Percentiles rank a stretch among this genome's conserved stretches.
Conservation (phyloP, 257 asterid species). For the Salvia miltiorrhiza region DNA sequence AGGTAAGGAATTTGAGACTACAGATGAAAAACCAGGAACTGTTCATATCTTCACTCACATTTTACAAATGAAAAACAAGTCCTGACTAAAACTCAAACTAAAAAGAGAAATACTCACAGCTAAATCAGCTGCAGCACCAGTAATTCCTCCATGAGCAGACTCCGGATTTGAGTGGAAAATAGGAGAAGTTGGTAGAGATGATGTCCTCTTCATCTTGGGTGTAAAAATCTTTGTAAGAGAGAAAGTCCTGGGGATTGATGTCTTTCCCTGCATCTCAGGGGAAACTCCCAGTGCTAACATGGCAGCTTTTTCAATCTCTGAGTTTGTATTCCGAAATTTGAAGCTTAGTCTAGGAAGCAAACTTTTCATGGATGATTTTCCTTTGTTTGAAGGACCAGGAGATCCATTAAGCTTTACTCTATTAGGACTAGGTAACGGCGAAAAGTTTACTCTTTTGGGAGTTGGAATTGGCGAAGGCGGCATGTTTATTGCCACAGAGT, state of each 20-base stretch:
- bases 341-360: constrained; percentile 77
- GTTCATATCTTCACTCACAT: constrained; percentile 5
- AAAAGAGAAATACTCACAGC: constrained; percentile 41
- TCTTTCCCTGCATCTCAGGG: constrained; percentile 42
- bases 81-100: background rate
- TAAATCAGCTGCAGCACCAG: constrained; percentile 24
- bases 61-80: background rate
- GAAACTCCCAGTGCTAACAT: constrained; percentile 65
- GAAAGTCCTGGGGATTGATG: constrained; percentile 49
- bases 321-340: constrained; percentile 53
- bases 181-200: constrained; percentile 76
- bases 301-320: constrained; percentile 76
- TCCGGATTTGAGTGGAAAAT: constrained; percentile 77
- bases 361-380: constrained; percentile 50
- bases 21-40: background rate
- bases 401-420: constrained; percentile 43
- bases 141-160: constrained; percentile 63
- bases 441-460: constrained; percentile 72
- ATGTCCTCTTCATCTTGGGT: constrained; percentile 56
- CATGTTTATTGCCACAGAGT: constrained; percentile 50
- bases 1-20: background rate
- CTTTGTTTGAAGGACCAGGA: constrained; percentile 56
- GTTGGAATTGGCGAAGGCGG: constrained; percentile 59
- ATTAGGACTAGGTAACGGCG: constrained; percentile 82
- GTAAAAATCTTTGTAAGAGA: constrained; percentile 66